Evolutionary conservation across 805 yeast genomes (phyloP).

Genomic region (Kazachstania psychrophila): DNA sequence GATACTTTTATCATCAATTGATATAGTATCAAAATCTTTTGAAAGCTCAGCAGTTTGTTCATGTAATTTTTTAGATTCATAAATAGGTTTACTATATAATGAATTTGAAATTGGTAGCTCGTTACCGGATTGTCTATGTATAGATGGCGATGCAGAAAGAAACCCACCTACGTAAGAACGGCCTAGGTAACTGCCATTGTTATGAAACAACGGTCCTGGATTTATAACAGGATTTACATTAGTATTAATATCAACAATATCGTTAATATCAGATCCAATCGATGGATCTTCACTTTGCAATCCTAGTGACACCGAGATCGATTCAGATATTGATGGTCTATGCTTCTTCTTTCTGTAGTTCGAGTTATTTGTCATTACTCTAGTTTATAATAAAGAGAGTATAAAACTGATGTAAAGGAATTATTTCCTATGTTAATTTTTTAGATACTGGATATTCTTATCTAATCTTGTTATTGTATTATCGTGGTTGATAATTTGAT

Average conservation of each 20-base stretch:
- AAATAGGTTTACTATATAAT: slow-evolving; percentile 13
- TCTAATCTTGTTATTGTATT: too few relatives aligned
- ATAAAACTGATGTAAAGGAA: too few relatives aligned
- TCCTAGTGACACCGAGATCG: slow-evolving; percentile 27
- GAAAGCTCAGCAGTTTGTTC: slow-evolving; percentile 29
- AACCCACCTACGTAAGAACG: slow-evolving; percentile 26
- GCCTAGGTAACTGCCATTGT: slow-evolving; percentile 17
- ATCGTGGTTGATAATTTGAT: too few relatives aligned
- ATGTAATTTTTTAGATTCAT: slow-evolving; percentile 23
- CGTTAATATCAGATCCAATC: not conserved
- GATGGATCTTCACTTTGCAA: slow-evolving; percentile 15
- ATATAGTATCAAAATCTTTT: slow-evolving; percentile 18
- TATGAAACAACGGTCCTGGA: not conserved
- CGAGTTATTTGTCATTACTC: too few relatives aligned
- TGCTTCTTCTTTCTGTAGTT: not conserved
- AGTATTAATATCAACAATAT: not conserved
- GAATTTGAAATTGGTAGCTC: slow-evolving; percentile 10
- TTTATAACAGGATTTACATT: not conserved
- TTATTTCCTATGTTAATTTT: too few relatives aligned
- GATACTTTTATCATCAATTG: slow-evolving; percentile 11
- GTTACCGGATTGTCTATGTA: not conserved
- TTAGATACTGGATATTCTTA: too few relatives aligned
- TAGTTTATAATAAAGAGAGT: too few relatives aligned
- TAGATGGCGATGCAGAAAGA: slow-evolving; percentile 16
- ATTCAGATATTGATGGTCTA: slow-evolving; percentile 19